Evolutionary conservation across 139 green algal species (phyloP).

Genomic region (Zygnema circumcarinatum): DNA sequence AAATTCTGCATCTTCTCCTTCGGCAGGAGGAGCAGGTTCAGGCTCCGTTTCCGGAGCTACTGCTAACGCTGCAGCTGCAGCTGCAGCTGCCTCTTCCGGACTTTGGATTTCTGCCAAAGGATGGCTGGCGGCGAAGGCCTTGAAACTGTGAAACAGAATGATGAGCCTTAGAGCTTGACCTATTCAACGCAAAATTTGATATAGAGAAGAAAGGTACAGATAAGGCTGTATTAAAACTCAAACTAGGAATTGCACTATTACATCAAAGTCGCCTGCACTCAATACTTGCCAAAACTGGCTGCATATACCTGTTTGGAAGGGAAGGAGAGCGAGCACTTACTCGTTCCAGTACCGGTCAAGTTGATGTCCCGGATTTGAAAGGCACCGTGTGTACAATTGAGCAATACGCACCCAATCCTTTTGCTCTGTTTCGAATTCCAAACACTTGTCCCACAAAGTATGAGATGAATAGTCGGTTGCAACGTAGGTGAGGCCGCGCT

Average conservation of each 20-base stretch:
- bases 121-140: slow-evolving; percentile 11
- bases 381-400: slow-evolving; percentile 70
- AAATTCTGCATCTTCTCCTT: slow-evolving; percentile 11
- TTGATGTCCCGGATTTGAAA: slow-evolving; percentile 72
- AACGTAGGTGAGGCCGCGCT: slow-evolving; percentile 71
- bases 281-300: too few relatives aligned
- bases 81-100: slow-evolving; percentile 40
- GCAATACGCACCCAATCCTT: slow-evolving; percentile 58
- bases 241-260: too few relatives aligned
- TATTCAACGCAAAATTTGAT: too few relatives aligned
- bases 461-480: slow-evolving; percentile 74
- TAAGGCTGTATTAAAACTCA: neutral
- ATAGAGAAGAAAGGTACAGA: too few relatives aligned
- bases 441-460: slow-evolving; percentile 81
- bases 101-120: slow-evolving; percentile 16
- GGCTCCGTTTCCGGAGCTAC: slow-evolving; percentile 15
- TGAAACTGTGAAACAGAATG: slow-evolving; percentile 37
- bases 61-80: slow-evolving; percentile 22
- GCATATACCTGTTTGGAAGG: too few relatives aligned
- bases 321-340: neutral
- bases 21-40: neutral
- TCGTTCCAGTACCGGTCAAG: slow-evolving; percentile 74
- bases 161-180: neutral
- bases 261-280: too few relatives aligned
- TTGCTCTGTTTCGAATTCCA: slow-evolving; percentile 68